Evolutionary conservation across 2,329 filamentous ascomycete genomes (phyloP).

Genomic region (Karstenula rhodostoma): DNA sequence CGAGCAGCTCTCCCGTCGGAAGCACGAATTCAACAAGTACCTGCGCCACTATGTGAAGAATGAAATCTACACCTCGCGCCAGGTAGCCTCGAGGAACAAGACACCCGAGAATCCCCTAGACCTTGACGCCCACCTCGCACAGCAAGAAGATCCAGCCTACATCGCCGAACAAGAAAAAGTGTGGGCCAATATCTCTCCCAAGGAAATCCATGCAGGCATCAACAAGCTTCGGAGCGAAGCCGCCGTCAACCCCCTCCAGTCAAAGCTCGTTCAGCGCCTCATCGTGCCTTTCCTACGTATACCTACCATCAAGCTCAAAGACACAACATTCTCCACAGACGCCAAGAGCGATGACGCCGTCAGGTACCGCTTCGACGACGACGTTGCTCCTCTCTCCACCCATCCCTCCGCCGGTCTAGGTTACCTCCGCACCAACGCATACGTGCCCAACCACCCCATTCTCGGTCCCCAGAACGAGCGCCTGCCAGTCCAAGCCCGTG

Average conservation of each 20-base stretch:
- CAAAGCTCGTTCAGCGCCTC: constrained; percentile 59
- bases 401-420: constrained; percentile 72
- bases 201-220: constrained; percentile 39
- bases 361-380: constrained; percentile 37
- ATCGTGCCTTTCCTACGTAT: constrained; percentile 66
- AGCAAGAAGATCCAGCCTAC: constrained; percentile 30
- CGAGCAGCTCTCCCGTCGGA: constrained; percentile 52
- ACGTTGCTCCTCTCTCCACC: constrained; percentile 61
- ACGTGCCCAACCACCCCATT: constrained; percentile 66
- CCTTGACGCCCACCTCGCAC: constrained; percentile 12
- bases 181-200: constrained; percentile 37
- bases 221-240: constrained; percentile 57
- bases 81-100: constrained; percentile 27
- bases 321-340: constrained; percentile 24
- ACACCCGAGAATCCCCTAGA: constrained; percentile 29
- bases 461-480: constrained; percentile 65
- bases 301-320: constrained; percentile 51
- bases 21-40: constrained; percentile 40
- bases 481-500: constrained; percentile 64
- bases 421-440: constrained; percentile 64
- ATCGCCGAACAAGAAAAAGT: constrained; percentile 28
- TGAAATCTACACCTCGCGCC: constrained; percentile 42
- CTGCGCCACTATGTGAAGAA: constrained; percentile 43
- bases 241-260: constrained; percentile 55
- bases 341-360: constrained; percentile 41